phyloP scores from a whole-genome alignment of 2,329 filamentous ascomycete species.

The Aspergillus fijiensis region DNA sequence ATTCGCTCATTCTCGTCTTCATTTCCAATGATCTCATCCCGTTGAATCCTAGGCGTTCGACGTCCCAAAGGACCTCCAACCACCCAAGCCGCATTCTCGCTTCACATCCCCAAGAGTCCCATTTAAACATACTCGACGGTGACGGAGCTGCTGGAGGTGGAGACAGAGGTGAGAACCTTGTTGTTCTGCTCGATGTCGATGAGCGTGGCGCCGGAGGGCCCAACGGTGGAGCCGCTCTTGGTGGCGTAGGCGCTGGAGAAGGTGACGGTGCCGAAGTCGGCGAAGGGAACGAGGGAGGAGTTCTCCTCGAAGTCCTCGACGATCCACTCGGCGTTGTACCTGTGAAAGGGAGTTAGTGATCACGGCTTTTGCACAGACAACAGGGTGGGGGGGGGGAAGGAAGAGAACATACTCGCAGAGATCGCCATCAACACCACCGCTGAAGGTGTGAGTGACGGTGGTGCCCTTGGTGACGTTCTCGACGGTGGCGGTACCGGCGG shows the following conservation, averaged over 20 bases:
- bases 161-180: slow-evolving; percentile 36
- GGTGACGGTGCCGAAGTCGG: slow-evolving; percentile 51
- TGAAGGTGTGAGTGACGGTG: slow-evolving; percentile 6
- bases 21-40: not conserved
- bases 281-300: slow-evolving; percentile 44
- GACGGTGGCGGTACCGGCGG: slow-evolving; percentile 46
- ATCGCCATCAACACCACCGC: slow-evolving; percentile 48
- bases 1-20: not conserved
- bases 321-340: slow-evolving; percentile 61
- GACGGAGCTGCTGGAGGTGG: slow-evolving; percentile 21
- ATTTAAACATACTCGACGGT: slow-evolving; percentile 27
- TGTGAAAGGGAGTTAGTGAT: not conserved
- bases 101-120: not conserved
- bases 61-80: too few relatives aligned
- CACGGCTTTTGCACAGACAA: not conserved
- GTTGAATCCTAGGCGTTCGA: not conserved
- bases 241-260: slow-evolving; percentile 46
- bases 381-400: not conserved
- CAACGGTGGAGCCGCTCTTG: slow-evolving; percentile 29
- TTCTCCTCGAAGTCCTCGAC: slow-evolving; percentile 42
- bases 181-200: slow-evolving; percentile 48
- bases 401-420: slow-evolving; percentile 44
- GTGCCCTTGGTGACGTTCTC: slow-evolving; percentile 53
- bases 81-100: too few relatives aligned
- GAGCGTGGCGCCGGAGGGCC: slow-evolving; percentile 41